A percentile compares a stretch with the other conserved stretches of the same genome.
Conservation (phyloP, 208 protist genomes). For the Entamoeba dispar region DNA sequence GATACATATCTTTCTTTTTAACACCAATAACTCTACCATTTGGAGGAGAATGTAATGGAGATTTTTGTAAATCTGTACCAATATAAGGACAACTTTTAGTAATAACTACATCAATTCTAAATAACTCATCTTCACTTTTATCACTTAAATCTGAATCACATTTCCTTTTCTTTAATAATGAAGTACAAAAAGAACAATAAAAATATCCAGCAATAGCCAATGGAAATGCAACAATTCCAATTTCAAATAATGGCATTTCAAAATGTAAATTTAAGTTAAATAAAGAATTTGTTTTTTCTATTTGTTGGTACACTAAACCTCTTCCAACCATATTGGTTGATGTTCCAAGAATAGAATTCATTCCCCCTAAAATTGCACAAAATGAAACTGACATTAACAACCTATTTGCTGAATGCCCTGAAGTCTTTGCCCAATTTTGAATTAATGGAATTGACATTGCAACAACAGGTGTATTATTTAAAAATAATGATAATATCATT, state of each 20-base stretch:
- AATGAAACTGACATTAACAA: neutral
- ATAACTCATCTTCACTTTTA: neutral
- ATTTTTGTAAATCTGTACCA: neutral
- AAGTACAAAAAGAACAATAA: neutral
- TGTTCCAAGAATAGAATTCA: neutral
- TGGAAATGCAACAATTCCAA: neutral
- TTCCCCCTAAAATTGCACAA: neutral
- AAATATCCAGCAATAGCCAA: neutral
- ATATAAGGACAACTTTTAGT: neutral
- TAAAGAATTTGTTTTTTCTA: neutral
- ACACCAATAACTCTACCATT: neutral
- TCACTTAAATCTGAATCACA: neutral
- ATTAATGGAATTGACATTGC: neutral
- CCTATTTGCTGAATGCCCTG: neutral
- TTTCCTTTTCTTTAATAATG: neutral
- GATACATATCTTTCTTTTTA: neutral
- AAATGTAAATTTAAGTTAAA: neutral
- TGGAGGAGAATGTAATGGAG: neutral
- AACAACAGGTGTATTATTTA: neutral
- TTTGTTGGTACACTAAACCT: neutral
- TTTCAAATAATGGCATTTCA: neutral
- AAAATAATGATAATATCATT: neutral
- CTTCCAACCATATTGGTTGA: neutral
- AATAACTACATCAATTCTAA: neutral
- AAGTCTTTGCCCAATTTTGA: neutral